phyloP scores from a whole-genome alignment of 257 asterid species.

The Misopates orontium region DNA sequence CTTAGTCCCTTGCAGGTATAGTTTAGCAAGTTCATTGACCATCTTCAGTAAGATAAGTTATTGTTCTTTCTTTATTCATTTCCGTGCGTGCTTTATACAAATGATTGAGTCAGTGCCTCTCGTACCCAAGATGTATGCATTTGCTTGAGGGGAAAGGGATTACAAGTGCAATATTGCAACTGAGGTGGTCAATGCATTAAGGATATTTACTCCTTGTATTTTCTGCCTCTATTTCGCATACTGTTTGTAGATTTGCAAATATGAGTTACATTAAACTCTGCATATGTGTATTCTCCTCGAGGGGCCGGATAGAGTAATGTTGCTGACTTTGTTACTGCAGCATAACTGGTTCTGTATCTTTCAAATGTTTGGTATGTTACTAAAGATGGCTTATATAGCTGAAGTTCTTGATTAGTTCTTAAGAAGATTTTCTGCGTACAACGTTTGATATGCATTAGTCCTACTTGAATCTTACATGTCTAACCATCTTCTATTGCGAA shows the following conservation, averaged over 20 bases:
- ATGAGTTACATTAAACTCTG: not conserved
- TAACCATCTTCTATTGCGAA: too few species aligned
- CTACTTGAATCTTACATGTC: too few species aligned
- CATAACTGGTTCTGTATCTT: not conserved
- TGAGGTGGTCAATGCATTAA: not conserved
- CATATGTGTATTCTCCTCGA: not conserved
- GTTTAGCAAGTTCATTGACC: conserved; percentile 12
- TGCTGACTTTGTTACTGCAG: not conserved
- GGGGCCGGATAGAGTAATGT: not conserved
- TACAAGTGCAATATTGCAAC: not conserved
- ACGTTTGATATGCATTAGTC: too few species aligned
- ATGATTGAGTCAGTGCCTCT: not conserved
- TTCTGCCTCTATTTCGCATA: not conserved
- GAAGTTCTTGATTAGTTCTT: too few species aligned
- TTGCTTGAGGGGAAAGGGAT: not conserved
- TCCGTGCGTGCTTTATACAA: not conserved
- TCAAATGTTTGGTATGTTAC: not conserved
- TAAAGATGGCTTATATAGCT: not conserved
- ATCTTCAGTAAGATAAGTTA: not conserved
- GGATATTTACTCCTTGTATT: not conserved
- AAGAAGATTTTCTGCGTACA: too few species aligned
- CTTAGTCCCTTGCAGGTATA: conserved; percentile 95
- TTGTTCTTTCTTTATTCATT: not conserved
- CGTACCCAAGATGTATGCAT: not conserved
- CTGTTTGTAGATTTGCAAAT: too few species aligned